Percentiles rank a stretch among this genome's conserved stretches.
Conservation (phyloP, 441 rosid species). For the Mallotus japonicus region DNA sequence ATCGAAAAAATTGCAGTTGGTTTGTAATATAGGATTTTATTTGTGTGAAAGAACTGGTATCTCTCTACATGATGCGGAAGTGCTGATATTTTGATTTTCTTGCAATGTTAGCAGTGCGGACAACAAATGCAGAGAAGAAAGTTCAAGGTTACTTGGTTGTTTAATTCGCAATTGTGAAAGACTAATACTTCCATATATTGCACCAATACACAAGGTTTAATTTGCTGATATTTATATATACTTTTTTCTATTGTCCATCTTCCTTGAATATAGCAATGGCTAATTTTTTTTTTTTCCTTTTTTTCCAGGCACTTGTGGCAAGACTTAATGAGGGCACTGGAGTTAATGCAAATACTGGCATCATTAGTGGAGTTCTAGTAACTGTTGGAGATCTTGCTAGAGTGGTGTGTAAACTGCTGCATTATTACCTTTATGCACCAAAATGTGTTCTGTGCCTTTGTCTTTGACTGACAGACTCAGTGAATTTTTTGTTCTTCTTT, state of each 20-base stretch:
- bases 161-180: slow-evolving; percentile 98
- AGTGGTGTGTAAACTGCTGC: slow-evolving; percentile 69
- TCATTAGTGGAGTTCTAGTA: slow-evolving; percentile 94
- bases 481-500: neutral
- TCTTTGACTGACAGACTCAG: neutral
- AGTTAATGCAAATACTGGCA: slow-evolving; percentile 84
- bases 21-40: neutral
- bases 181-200: slow-evolving; percentile 85
- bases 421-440: slow-evolving; percentile 7
- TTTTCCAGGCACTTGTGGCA: slow-evolving; percentile 91
- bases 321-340: slow-evolving; percentile 93
- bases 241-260: neutral
- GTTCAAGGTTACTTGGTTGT: slow-evolving; percentile 97
- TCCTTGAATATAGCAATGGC: slow-evolving; percentile 14
- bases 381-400: slow-evolving; percentile 99
- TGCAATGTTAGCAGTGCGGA: slow-evolving; percentile 90
- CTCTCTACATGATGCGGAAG: neutral
- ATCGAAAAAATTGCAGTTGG: neutral
- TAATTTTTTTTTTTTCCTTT: slow-evolving; percentile 18
- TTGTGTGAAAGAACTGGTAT: slow-evolving; percentile 12
- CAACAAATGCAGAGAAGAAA: slow-evolving; percentile 98
- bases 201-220: slow-evolving; percentile 95
- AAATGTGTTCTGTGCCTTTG: slow-evolving; percentile 2
- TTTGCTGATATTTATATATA: slow-evolving; percentile 25
- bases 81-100: slow-evolving; percentile 28